Evolutionary conservation across 805 yeast genomes (phyloP), one percentile per base, ranked within the genome.

Genomic region (Candida yuanshanica): DNA sequence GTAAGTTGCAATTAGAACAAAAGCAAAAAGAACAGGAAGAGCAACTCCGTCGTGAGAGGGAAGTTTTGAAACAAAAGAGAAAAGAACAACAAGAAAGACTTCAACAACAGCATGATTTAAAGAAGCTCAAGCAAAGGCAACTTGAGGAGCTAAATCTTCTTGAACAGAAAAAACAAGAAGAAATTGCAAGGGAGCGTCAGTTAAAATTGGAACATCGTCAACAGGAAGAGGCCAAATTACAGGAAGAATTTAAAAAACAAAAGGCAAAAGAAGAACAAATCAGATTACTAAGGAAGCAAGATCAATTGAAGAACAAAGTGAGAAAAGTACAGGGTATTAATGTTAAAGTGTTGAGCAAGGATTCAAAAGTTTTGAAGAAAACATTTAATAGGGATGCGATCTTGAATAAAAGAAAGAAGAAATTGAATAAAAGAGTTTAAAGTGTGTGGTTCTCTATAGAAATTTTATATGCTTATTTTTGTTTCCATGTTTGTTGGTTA

Each of bases 41-140:
- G 37, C 55, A 59, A 26, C 50, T 54, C 4, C 26, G 42, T 25
- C 60, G 51, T 18, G 49, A 51, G 21, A 53, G 48, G 34, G 49
- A 55, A 38, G 48, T 48, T 39, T 33, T 56, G 38, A 60, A 56
- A 35, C 42, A 42, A 33, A 59, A 58, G 47, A 58, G 60, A 51
- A 48, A 47, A 33, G 42, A 40, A 38, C 58, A 56, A 24, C 57
- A 54, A 34, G 47, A 46, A 16, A 49, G 38, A 20, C 53, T 49
- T 29, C 22, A 31, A 7, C 50, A 53, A 33, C 60, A 56, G 34
- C 55, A 55, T 26, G 53, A 47, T 26, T 26, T 48, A 27, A 53
- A 51, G 39, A 55, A 44, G 27, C 23, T 33, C 18, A 56, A 42
- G 36, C 52, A 49, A 24, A 38, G 43, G 31, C 41, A 49, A 22